These are phyloP conservation scores for Striga hermonthica DNA, from an alignment of 305 asterid species.

Conservation along the genomic window DNA sequence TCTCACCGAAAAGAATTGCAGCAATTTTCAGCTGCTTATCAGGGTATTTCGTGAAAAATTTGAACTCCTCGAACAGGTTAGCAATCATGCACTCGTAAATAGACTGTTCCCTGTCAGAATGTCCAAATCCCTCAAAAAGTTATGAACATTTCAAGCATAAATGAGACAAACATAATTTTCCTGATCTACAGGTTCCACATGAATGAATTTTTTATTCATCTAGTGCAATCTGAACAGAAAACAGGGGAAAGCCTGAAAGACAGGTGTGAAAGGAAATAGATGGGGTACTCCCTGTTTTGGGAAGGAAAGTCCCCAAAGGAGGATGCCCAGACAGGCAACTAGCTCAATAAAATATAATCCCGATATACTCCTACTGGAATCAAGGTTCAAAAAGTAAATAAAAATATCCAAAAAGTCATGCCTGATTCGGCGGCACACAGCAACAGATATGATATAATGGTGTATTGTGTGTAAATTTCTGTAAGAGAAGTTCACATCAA, in stretches of 20 bases:
- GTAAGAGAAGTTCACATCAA: slow-evolving; percentile 13
- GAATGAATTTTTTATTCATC: not conserved
- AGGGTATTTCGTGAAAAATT: slow-evolving; percentile 82
- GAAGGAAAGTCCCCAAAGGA: too few species aligned
- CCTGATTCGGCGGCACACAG: slow-evolving; percentile 8
- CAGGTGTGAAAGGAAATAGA: too few species aligned
- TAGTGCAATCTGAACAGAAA: slow-evolving; percentile 2
- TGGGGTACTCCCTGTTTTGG: too few species aligned
- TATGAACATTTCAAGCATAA: slow-evolving; percentile 13
- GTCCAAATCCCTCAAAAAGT: slow-evolving; percentile 14
- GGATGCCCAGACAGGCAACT: too few species aligned
- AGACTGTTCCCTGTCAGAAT: slow-evolving; percentile 69
- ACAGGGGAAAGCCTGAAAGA: not conserved
- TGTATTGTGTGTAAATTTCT: slow-evolving; percentile 13
- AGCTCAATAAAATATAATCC: too few species aligned
- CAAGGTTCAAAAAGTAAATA: not conserved
- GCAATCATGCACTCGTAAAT: slow-evolving; percentile 89
- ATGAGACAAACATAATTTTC: slow-evolving; percentile 16
- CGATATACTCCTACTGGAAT: not conserved
- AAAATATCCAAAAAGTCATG: not conserved
- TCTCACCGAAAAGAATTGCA: slow-evolving; percentile 85
- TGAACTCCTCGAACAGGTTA: slow-evolving; percentile 89
- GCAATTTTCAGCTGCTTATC: slow-evolving; percentile 86
- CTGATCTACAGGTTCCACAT: slow-evolving; percentile 7
- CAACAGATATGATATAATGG: slow-evolving; percentile 20